Percentiles rank a stretch among this genome's conserved stretches.
Conservation (phyloP, 2,329 filamentous ascomycete genomes). For the Tolypocladium ophioglossoides region DNA sequence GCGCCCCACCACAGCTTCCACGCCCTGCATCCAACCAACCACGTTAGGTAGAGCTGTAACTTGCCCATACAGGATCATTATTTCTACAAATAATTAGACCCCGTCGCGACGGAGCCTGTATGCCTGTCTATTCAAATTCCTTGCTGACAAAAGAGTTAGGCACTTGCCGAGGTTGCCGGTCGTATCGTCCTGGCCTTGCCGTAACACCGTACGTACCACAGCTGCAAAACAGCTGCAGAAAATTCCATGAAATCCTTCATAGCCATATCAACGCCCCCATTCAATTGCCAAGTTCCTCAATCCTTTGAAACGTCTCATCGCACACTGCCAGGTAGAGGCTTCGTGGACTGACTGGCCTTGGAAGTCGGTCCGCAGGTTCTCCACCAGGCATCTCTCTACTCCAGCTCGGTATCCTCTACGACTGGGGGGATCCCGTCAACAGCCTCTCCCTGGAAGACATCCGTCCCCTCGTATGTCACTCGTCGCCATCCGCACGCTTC, state of each 20-base stretch:
- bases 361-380: neutral
- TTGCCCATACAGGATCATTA: neutral
- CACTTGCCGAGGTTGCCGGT: neutral
- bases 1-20: neutral
- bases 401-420: conserved; percentile 33
- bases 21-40: too few relatives aligned
- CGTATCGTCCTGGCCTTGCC: conserved; percentile 1
- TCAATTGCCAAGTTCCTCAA: conserved; percentile 8
- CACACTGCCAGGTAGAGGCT: neutral
- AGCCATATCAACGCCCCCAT: conserved; percentile 21
- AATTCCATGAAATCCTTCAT: conserved; percentile 21
- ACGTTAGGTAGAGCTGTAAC: too few relatives aligned
- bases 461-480: conserved; percentile 49
- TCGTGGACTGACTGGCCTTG: neutral
- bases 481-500: conserved; percentile 53
- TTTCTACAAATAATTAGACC: neutral
- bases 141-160: neutral
- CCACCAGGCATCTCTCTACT: conserved; percentile 16
- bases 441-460: conserved; percentile 42
- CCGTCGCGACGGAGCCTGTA: neutral
- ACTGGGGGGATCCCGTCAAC: conserved; percentile 34
- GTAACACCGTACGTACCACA: conserved; percentile 3
- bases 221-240: conserved; percentile 21
- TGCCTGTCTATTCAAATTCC: conserved; percentile 1
- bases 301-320: neutral